Percentiles rank a stretch among this genome's conserved stretches.
phyloP scores from a whole-genome alignment of 495 filamentous ascomycete genomes.

The Neurospora sp. region DNA sequence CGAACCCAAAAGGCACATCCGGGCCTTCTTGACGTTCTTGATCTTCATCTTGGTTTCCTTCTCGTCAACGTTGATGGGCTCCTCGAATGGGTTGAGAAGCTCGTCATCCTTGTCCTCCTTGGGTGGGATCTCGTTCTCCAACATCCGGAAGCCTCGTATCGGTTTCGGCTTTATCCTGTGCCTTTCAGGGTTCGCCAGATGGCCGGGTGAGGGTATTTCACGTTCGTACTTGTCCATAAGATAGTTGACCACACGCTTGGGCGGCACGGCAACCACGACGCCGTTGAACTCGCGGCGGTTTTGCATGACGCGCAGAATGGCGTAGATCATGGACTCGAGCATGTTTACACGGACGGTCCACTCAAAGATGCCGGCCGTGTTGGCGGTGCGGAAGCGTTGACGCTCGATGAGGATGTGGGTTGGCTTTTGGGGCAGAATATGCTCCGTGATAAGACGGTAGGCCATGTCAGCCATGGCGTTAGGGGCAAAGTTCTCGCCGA shows the following conservation, averaged over 20 bases:
- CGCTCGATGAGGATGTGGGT: slow-evolving; percentile 79
- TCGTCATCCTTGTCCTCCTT: not conserved
- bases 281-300: slow-evolving; percentile 31
- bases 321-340: slow-evolving; percentile 82
- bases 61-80: not conserved
- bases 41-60: slow-evolving; percentile 3
- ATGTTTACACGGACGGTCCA: slow-evolving; percentile 90
- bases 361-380: slow-evolving; percentile 57
- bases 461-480: slow-evolving; percentile 49
- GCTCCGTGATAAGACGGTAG: slow-evolving; percentile 45
- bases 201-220: not conserved
- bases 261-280: slow-evolving; percentile 24
- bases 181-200: not conserved
- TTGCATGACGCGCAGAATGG: slow-evolving; percentile 51
- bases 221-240: slow-evolving; percentile 29
- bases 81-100: not conserved
- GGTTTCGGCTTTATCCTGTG: not conserved
- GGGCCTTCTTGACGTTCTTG: slow-evolving; percentile 16
- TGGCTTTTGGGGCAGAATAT: slow-evolving; percentile 44
- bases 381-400: slow-evolving; percentile 70
- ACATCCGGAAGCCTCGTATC: not conserved
- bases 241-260: slow-evolving; percentile 30
- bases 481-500: slow-evolving; percentile 44
- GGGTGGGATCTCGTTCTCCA: not conserved
- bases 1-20: slow-evolving; percentile 16